Conservation (phyloP, 1,284 basidiomycete genomes). For the Apiotrichum gamsii region DNA sequence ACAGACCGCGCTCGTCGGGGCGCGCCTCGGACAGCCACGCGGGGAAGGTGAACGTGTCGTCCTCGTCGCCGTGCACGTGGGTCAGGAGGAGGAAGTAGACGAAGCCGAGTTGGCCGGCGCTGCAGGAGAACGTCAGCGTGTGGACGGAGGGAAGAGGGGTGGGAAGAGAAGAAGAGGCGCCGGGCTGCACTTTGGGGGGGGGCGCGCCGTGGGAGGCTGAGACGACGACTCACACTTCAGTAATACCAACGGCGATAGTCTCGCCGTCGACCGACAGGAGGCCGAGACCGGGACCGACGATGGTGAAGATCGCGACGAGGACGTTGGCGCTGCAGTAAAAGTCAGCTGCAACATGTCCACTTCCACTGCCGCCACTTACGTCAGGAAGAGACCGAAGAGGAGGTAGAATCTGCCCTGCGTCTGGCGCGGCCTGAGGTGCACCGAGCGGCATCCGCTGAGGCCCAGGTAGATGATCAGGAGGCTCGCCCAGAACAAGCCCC, state of each 20-base stretch:
- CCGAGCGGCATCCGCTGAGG: constrained; percentile 31
- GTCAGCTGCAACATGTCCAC: no score
- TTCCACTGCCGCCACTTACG: constrained; percentile 23
- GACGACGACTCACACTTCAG: constrained; percentile 42
- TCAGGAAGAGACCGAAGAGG: constrained; percentile 25
- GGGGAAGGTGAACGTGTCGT: constrained; percentile 36
- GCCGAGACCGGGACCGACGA: constrained; percentile 35
- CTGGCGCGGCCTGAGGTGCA: constrained; percentile 24
- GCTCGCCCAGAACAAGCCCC: constrained; percentile 22
- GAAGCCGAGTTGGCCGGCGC: constrained; percentile 41
- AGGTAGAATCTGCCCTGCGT: constrained; percentile 37
- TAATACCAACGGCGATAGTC: constrained; percentile 41
- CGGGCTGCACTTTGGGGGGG: background rate
- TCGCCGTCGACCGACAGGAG: constrained; percentile 38
- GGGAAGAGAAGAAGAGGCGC: no score
- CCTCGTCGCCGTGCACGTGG: constrained; percentile 40
- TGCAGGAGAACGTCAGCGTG: constrained; percentile 6
- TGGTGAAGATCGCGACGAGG: constrained; percentile 39
- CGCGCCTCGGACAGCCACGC: constrained; percentile 41
- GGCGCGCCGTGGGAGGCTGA: no score
- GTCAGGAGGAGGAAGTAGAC: constrained; percentile 39
- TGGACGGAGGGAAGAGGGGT: background rate
- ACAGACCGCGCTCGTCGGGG: constrained; percentile 35
- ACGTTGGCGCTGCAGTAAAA: constrained; percentile 30
- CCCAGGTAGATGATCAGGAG: constrained; percentile 33